These are phyloP conservation scores for Hymenoscyphus repandus DNA, from an alignment of 2,329 filamentous ascomycete genomes.

Conservation along the genomic window DNA sequence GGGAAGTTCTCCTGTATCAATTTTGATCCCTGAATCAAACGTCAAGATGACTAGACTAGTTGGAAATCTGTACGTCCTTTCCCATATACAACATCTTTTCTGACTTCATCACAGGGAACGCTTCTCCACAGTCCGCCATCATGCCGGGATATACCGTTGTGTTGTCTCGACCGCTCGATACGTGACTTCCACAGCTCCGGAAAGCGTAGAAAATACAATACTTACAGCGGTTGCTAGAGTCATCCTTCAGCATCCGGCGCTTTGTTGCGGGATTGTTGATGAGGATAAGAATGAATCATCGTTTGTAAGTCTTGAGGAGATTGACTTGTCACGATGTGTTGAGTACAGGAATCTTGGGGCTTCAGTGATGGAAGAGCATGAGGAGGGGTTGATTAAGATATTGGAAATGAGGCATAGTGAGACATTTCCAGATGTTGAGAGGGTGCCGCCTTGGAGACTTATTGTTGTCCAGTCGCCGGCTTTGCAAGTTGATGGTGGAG, in stretches of 20 bases:
- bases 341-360: conserved; percentile 30
- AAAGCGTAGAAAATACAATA: conserved; percentile 26
- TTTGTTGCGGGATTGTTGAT: conserved; percentile 44
- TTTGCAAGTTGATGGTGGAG: neutral
- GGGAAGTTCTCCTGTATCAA: too few species aligned
- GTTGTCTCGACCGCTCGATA: conserved; percentile 44
- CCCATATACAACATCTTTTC: neutral
- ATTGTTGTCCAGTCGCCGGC: conserved; percentile 32
- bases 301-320: conserved; percentile 39
- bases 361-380: conserved; percentile 24
- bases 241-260: conserved; percentile 39
- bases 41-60: conserved; percentile 11
- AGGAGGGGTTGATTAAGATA: conserved; percentile 31
- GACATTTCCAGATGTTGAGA: conserved; percentile 37
- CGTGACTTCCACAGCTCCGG: conserved; percentile 30
- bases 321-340: conserved; percentile 42
- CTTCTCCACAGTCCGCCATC: conserved; percentile 16
- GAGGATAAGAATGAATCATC: conserved; percentile 39
- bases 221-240: conserved; percentile 37
- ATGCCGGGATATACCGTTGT: conserved; percentile 26
- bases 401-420: conserved; percentile 37
- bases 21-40: too few species aligned
- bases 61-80: conserved; percentile 11
- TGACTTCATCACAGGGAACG: conserved; percentile 13
- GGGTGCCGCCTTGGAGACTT: conserved; percentile 44